phyloP scores from a whole-genome alignment of 2,329 filamentous ascomycete species.

The Venturia pyrina region DNA sequence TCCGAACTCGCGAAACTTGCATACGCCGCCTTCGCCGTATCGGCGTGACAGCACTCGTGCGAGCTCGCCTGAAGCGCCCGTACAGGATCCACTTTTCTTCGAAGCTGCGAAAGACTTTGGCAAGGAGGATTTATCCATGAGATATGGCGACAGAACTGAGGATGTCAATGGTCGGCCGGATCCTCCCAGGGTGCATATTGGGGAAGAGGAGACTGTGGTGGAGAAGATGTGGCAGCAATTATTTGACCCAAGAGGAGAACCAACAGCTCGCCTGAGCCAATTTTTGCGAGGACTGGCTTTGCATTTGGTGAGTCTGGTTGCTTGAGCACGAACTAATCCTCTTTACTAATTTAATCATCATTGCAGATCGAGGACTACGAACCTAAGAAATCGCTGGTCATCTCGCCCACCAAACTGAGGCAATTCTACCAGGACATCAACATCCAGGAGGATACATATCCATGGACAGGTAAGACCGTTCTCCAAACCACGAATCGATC shows the following conservation, averaged over 20 bases:
- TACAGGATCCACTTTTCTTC: slow-evolving; percentile 16
- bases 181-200: slow-evolving; percentile 18
- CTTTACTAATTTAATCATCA: slow-evolving; percentile 11
- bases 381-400: slow-evolving; percentile 57
- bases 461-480: slow-evolving; percentile 51
- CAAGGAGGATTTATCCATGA: slow-evolving; percentile 13
- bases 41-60: slow-evolving; percentile 25
- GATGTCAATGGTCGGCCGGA: background rate
- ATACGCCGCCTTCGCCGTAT: slow-evolving; percentile 46
- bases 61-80: slow-evolving; percentile 24
- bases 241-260: slow-evolving; percentile 57
- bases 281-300: slow-evolving; percentile 64
- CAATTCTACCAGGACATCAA: slow-evolving; percentile 61
- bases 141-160: slow-evolving; percentile 13
- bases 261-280: slow-evolving; percentile 58
- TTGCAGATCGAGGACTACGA: slow-evolving; percentile 58
- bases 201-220: slow-evolving; percentile 45
- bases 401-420: slow-evolving; percentile 66
- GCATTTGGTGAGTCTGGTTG: slow-evolving; percentile 51
- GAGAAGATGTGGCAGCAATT: slow-evolving; percentile 69
- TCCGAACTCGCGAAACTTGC: slow-evolving; percentile 35
- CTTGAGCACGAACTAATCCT: background rate
- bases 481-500: background rate
- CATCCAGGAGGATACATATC: slow-evolving; percentile 55
- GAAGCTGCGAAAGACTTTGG: background rate